Evolutionary conservation across 441 rosid genomes (phyloP).

Genomic region (Croton setiger): DNA sequence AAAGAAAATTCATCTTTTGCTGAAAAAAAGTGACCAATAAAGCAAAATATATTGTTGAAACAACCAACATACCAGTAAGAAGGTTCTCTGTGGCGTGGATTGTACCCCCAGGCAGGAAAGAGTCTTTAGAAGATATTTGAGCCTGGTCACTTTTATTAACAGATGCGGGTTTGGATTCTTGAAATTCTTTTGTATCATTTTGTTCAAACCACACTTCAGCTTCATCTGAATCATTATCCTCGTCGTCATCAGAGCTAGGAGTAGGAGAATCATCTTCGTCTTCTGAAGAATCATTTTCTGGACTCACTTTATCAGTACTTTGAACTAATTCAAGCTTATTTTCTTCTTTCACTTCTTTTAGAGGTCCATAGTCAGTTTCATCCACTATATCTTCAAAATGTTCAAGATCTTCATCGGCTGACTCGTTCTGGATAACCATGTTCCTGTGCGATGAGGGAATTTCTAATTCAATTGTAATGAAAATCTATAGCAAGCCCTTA

Average conservation of each 20-base stretch:
- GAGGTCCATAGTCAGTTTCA: slow-evolving; percentile 47
- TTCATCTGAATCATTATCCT: slow-evolving; percentile 47
- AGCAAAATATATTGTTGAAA: slow-evolving; percentile 6
- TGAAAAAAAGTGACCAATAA: background rate
- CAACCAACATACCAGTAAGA: slow-evolving; percentile 63
- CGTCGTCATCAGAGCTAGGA: slow-evolving; percentile 56
- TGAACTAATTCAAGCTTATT: slow-evolving; percentile 24
- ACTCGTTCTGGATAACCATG: slow-evolving; percentile 36
- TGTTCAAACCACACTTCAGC: slow-evolving; percentile 42
- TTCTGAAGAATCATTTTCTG: slow-evolving; percentile 53
- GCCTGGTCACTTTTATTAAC: slow-evolving; percentile 28
- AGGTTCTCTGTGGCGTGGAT: slow-evolving; percentile 94
- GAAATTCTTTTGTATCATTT: slow-evolving; percentile 34
- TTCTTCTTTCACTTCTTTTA: slow-evolving; percentile 28
- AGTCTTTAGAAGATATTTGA: slow-evolving; percentile 27
- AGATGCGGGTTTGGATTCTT: slow-evolving; percentile 30
- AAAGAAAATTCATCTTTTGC: background rate
- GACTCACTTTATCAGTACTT: slow-evolving; percentile 28
- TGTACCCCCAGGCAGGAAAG: slow-evolving; percentile 79
- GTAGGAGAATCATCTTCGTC: slow-evolving; percentile 41
- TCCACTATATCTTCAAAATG: slow-evolving; percentile 60
- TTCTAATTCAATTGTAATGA: background rate
- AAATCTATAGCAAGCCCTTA: background rate
- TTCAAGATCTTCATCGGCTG: slow-evolving; percentile 18
- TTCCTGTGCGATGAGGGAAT: slow-evolving; percentile 51